These are phyloP conservation scores for Raddia distichophylla DNA, from an alignment of 176 grass and related monocot genomes.

Conservation along the genomic window DNA sequence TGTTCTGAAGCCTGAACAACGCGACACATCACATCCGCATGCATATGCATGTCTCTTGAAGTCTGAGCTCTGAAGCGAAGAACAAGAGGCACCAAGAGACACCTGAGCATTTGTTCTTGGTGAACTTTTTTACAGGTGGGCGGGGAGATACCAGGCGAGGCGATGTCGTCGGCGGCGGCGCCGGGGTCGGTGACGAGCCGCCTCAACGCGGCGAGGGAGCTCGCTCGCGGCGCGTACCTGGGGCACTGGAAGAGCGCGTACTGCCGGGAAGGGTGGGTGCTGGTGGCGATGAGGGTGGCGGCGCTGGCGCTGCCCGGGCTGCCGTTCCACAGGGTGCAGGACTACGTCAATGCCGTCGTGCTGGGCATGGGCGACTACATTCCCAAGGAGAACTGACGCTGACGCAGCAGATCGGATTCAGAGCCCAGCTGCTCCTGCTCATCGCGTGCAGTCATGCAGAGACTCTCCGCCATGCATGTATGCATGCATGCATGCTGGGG, in stretches of 20 bases:
- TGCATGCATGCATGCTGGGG: no score
- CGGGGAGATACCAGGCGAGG: conserved; percentile 44
- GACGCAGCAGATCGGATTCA: not conserved
- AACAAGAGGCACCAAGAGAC: not conserved
- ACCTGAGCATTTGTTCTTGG: not conserved
- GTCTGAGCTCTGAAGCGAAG: not conserved
- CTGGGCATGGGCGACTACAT: conserved; percentile 39
- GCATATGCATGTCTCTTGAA: not conserved
- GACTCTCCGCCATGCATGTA: not conserved
- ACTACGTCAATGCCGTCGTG: conserved; percentile 55
- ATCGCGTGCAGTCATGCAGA: not conserved
- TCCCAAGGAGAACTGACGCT: conserved; percentile 39
- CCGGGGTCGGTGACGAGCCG: conserved; percentile 19
- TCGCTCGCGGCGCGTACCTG: conserved; percentile 43
- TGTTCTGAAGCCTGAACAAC: not conserved
- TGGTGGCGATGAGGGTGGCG: conserved; percentile 35
- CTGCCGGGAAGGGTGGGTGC: conserved; percentile 58
- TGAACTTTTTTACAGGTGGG: conserved; percentile 31
- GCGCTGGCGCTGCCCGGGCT: conserved; percentile 55
- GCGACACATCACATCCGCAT: no score
- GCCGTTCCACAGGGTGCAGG: conserved; percentile 48
- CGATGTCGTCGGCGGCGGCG: not conserved
- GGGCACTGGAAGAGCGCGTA: conserved; percentile 24
- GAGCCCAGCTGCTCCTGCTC: not conserved
- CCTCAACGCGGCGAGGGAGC: conserved; percentile 46